Evolutionary conservation across 306 rosid genomes (phyloP), one percentile per base, ranked within the genome.

Genomic region (Rosa lucieae): DNA sequence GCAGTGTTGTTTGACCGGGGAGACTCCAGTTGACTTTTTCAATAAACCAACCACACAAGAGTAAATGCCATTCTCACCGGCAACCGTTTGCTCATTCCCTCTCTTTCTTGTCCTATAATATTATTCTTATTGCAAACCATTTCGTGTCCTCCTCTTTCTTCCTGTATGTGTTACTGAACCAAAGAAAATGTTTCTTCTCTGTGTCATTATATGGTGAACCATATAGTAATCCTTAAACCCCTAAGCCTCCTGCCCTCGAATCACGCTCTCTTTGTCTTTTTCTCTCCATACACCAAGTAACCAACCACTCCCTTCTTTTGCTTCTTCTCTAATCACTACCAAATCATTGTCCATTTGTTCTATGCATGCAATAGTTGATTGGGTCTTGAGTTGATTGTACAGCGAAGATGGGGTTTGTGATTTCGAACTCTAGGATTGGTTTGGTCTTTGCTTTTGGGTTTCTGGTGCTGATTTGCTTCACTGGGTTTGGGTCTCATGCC

Each of bases 401-500:
- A 3, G 76, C 29, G 77, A 79, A 3, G 26, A 86, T 89, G 94
- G 83, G 53, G 39, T 80, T 79, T 63, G 55, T 76, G 49, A 21
- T 81, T 65, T 79, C 87, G 77, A 79, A 62, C 74, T 73, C 39
- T 80, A 85, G 77, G 74, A 46, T 67, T 72, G 63, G 79, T 20
- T 67, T 42, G 39, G 26, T 84, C 43, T 74, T 87, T 77, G 69
- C 85, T 61, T 77, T 67, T 21, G 77, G 73, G 18, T 78, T 82
- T 49, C 58, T 83, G 21, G 59, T 80, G 75, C 68, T 89, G 69
- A 85, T 77, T 85, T 84, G 72, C 87, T 79, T 86, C 85, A 23
- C 55, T 0, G 47, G 77, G 18, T 89, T 87, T 73, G 83, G 85
- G 70, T 85, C 94, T 73, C 72, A 81, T 80, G 94, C 97, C 70